Conservation (phyloP, 441 rosid genomes). For the Iberis amara region DNA sequence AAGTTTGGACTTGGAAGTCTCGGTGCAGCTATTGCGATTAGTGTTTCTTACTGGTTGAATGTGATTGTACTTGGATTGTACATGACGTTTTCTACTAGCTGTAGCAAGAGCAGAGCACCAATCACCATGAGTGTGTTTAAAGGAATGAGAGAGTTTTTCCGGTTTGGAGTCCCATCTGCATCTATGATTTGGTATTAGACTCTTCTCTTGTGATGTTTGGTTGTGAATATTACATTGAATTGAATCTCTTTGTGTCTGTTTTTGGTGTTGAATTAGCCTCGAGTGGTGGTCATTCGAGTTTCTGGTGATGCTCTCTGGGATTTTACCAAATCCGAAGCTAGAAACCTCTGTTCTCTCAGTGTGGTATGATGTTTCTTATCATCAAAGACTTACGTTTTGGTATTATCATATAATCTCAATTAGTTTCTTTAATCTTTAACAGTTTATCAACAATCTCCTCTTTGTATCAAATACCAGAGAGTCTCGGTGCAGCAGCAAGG, state of each 20-base stretch:
- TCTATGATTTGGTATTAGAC: slow-evolving; percentile 67
- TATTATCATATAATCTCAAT: background rate
- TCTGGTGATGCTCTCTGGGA: slow-evolving; percentile 49
- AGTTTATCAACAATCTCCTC: slow-evolving; percentile 46
- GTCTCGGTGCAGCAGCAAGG: slow-evolving; percentile 58
- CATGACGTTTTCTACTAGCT: slow-evolving; percentile 50
- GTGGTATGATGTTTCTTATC: slow-evolving; percentile 42
- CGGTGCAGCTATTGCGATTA: slow-evolving; percentile 63
- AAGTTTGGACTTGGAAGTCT: slow-evolving; percentile 42
- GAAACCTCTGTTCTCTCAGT: slow-evolving; percentile 68
- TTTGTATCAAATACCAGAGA: slow-evolving; percentile 51
- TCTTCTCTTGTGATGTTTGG: background rate
- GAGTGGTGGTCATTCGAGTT: slow-evolving; percentile 80
- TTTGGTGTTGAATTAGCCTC: slow-evolving; percentile 35
- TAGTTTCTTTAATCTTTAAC: slow-evolving; percentile 16
- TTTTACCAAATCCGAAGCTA: slow-evolving; percentile 55
- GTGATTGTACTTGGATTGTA: slow-evolving; percentile 46
- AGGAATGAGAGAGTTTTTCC: slow-evolving; percentile 60
- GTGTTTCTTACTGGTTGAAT: slow-evolving; percentile 64
- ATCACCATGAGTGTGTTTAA: slow-evolving; percentile 44
- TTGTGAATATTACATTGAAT: background rate
- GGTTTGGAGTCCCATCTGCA: slow-evolving; percentile 71
- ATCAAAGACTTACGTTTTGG: background rate
- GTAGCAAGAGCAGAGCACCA: slow-evolving; percentile 44
- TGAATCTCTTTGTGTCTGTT: background rate